These are phyloP conservation scores for Nakazawaea siamensis DNA, from an alignment of 805 yeast species.

Conservation along the genomic window DNA sequence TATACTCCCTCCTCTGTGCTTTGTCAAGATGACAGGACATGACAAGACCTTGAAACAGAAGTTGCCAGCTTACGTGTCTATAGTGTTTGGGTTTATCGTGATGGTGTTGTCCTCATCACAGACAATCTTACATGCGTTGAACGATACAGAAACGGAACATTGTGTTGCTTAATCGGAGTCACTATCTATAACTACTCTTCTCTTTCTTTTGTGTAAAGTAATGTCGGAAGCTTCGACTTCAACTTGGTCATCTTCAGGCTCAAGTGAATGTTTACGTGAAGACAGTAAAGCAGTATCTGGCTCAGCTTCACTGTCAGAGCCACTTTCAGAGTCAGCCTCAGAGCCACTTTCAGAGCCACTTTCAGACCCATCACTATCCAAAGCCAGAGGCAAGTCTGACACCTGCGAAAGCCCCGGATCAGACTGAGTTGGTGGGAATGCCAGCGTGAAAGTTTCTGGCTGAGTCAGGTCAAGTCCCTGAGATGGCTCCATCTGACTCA, in stretches of 20 bases:
- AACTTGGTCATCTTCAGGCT: no score
- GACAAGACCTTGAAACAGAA: constrained; percentile 33
- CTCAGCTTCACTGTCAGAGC: background rate
- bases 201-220: no score
- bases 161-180: constrained; percentile 29
- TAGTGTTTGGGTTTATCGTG: constrained; percentile 63
- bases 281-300: no score
- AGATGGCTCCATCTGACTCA: background rate
- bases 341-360: background rate
- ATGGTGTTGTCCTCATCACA: constrained; percentile 78
- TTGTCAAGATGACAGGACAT: constrained; percentile 50
- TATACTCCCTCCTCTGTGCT: constrained; percentile 83
- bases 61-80: constrained; percentile 51
- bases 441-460: no score
- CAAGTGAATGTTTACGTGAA: no score
- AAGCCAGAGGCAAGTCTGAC: no score
- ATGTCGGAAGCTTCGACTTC: no score
- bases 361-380: background rate
- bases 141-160: constrained; percentile 35
- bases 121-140: constrained; percentile 44
- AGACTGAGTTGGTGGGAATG: no score
- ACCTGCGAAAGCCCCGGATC: no score
- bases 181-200: no score
- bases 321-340: background rate
- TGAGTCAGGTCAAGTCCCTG: no score